Conservation (phyloP, 345 rosid species). For the Ricinus communis region DNA sequence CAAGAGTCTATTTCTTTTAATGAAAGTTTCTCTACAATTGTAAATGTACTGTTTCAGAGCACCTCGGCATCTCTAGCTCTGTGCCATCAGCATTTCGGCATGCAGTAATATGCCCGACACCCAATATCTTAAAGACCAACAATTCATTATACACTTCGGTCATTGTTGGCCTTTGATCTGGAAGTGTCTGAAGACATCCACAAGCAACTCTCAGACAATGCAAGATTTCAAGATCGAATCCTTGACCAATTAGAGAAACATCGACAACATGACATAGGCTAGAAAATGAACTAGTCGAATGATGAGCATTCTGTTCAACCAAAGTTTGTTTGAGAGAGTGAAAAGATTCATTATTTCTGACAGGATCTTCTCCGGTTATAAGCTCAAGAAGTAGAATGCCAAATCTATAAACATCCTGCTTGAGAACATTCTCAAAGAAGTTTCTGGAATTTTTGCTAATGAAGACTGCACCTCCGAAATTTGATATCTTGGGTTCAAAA, state of each 20-base stretch:
- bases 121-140: neutral
- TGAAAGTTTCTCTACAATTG: too few relatives aligned
- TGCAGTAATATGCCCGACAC: too few relatives aligned
- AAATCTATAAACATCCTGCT: neutral
- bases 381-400: conserved; percentile 4
- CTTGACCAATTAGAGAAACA: neutral
- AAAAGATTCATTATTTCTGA: neutral
- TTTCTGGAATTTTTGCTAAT: neutral
- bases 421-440: neutral
- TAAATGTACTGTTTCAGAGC: too few relatives aligned
- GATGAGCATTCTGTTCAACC: neutral
- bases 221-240: neutral
- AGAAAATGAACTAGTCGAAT: neutral
- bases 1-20: too few relatives aligned
- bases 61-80: too few relatives aligned
- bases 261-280: neutral
- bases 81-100: too few relatives aligned
- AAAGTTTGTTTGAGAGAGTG: neutral
- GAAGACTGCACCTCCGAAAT: neutral
- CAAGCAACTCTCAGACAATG: neutral
- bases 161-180: conserved; percentile 7
- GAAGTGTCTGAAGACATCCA: neutral
- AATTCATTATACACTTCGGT: neutral
- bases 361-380: neutral
- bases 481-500: conserved; percentile 7